Percentiles rank a stretch among this genome's conserved stretches.
phyloP scores from a whole-genome alignment of 495 filamentous ascomycete species.

The Staphylotrichum longicolle region DNA sequence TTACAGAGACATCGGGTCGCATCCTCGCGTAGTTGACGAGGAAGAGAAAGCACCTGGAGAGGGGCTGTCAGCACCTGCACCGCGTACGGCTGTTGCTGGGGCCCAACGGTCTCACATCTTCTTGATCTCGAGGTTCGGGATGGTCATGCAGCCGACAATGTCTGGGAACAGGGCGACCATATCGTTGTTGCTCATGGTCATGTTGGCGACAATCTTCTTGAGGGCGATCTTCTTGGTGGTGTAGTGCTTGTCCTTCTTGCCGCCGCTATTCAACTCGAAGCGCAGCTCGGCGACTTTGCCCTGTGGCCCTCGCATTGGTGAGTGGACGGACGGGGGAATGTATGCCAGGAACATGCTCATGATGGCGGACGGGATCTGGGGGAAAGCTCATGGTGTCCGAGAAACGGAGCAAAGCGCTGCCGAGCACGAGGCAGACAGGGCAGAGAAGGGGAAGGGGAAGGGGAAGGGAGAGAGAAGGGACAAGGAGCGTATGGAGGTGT shows the following conservation, averaged over 20 bases:
- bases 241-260: slow-evolving; percentile 98
- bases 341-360: slow-evolving; percentile 52
- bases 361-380: slow-evolving; percentile 3
- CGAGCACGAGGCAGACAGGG: background rate
- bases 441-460: background rate
- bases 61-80: slow-evolving; percentile 22
- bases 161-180: slow-evolving; percentile 98
- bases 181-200: slow-evolving; percentile 99
- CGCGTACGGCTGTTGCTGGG: too few species aligned
- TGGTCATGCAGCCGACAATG: slow-evolving; percentile 89
- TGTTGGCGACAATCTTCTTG: slow-evolving; percentile 99
- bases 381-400: slow-evolving; percentile 31
- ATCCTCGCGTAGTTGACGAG: slow-evolving; percentile 94
- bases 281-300: slow-evolving; percentile 98
- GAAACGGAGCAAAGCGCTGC: background rate
- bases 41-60: slow-evolving; percentile 88
- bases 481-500: too few species aligned
- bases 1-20: slow-evolving; percentile 91
- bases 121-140: slow-evolving; percentile 95
- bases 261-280: slow-evolving; percentile 85
- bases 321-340: slow-evolving; percentile 42
- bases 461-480: too few species aligned
- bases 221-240: slow-evolving; percentile 96
- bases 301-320: slow-evolving; percentile 57
- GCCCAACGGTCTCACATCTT: slow-evolving; percentile 73